Evolutionary conservation across 768 basidiomycete genomes (phyloP).

Genomic region (Hericium coralloides): DNA sequence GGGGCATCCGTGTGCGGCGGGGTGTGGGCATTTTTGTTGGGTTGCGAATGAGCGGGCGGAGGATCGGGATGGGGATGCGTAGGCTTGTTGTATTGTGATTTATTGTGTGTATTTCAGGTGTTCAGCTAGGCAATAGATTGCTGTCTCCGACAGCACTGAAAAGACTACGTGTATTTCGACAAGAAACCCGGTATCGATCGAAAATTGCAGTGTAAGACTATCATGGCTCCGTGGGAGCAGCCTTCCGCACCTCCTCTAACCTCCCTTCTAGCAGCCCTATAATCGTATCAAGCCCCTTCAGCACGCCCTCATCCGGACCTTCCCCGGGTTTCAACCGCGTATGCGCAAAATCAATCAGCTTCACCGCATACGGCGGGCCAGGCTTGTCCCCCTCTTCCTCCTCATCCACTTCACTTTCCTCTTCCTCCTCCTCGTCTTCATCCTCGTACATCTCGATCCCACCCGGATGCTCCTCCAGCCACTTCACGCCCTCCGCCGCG

Average conservation of each 20-base stretch:
- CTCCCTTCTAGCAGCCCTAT: conserved; percentile 52
- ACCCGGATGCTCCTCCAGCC: conserved; percentile 1
- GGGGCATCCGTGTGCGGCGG: conserved; percentile 68
- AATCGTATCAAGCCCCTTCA: conserved; percentile 65
- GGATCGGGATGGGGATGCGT: not conserved
- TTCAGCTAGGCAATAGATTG: not conserved
- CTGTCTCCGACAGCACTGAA: not conserved
- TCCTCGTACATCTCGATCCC: conserved; percentile 5
- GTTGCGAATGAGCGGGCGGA: conserved; percentile 27
- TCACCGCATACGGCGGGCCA: conserved; percentile 33
- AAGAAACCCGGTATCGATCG: not conserved
- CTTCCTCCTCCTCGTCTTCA: conserved; percentile 8
- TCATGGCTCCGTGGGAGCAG: not conserved
- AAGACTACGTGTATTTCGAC: not conserved
- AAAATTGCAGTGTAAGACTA: not conserved
- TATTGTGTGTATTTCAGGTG: not conserved
- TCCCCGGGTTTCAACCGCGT: conserved; percentile 55
- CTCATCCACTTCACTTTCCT: not conserved
- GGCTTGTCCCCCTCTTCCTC: conserved; percentile 3
- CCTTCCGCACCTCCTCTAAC: conserved; percentile 20
- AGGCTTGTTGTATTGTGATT: not conserved
- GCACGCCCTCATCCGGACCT: conserved; percentile 74
- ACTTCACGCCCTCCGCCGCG: conserved; percentile 7
- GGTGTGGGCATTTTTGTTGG: conserved; percentile 82
- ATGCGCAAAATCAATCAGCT: conserved; percentile 94